A percentile compares a stretch with the other conserved stretches of the same genome.
These are phyloP conservation scores for Allodekkera sacchari DNA, from an alignment of 805 yeast species.

Conservation along the genomic window DNA sequence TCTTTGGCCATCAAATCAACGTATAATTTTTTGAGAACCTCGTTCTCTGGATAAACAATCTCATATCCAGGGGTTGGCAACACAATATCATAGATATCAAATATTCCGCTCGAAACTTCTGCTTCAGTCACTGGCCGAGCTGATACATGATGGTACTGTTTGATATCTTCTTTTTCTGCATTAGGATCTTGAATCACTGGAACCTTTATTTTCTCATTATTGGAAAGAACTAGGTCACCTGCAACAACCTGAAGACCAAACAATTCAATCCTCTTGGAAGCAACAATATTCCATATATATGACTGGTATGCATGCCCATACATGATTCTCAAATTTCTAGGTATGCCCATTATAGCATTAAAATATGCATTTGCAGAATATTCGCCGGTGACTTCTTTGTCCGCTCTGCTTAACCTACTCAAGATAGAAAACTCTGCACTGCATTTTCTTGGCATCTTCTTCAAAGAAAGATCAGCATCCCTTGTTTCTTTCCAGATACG, in stretches of 20 bases:
- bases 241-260: constrained; percentile 63
- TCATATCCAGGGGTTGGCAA: constrained; percentile 97
- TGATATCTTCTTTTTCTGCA: constrained; percentile 64
- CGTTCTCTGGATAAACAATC: constrained; percentile 73
- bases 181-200: constrained; percentile 22
- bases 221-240: constrained; percentile 70
- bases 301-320: constrained; percentile 98
- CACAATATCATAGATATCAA: constrained; percentile 73
- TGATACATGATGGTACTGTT: constrained; percentile 44
- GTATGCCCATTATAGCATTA: constrained; percentile 79
- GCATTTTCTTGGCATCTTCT: constrained; percentile 79
- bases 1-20: constrained; percentile 70
- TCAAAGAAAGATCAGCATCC: constrained; percentile 57
- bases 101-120: constrained; percentile 53
- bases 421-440: constrained; percentile 77
- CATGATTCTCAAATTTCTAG: constrained; percentile 87
- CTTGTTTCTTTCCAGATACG: constrained; percentile 67
- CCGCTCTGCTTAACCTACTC: constrained; percentile 46
- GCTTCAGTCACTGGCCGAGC: constrained; percentile 72
- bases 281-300: constrained; percentile 86
- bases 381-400: constrained; percentile 35
- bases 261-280: constrained; percentile 62
- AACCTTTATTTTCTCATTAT: constrained; percentile 19
- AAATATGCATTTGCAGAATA: constrained; percentile 53
- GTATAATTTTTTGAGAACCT: constrained; percentile 50